phyloP scores from a whole-genome alignment of 257 asterid genomes.

The Nyctanthes arbortristis region DNA sequence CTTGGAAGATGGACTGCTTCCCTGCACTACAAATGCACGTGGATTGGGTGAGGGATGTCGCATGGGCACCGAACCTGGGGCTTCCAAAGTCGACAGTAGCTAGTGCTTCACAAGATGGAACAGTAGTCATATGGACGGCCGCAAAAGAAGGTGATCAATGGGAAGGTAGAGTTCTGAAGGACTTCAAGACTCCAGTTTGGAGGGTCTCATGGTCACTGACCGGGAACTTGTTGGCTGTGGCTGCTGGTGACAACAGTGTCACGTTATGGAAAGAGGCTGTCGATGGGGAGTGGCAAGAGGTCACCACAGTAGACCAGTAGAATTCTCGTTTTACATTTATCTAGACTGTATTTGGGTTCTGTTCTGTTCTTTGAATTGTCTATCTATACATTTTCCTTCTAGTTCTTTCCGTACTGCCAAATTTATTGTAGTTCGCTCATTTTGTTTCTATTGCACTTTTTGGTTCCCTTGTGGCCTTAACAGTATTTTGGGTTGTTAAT shows the following conservation, averaged over 20 bases:
- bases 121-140: conserved; percentile 84
- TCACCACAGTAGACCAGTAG: conserved; percentile 64
- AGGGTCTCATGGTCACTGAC: conserved; percentile 98
- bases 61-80: conserved; percentile 97
- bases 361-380: conserved; percentile 32
- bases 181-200: conserved; percentile 85
- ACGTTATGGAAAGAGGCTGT: conserved; percentile 93
- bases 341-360: neutral
- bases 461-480: neutral
- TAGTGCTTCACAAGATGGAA: conserved; percentile 94
- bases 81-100: conserved; percentile 95
- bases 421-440: conserved; percentile 37
- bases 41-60: conserved; percentile 96
- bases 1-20: conserved; percentile 93
- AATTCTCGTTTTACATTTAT: conserved; percentile 19
- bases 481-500: neutral
- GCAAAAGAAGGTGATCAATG: conserved; percentile 85
- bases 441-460: conserved; percentile 26
- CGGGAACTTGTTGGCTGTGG: conserved; percentile 86
- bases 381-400: conserved; percentile 28
- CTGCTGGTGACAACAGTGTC: conserved; percentile 80
- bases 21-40: conserved; percentile 83
- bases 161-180: conserved; percentile 84
- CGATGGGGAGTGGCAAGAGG: conserved; percentile 94
- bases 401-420: conserved; percentile 34